A percentile compares a stretch with the other conserved stretches of the same genome.
Conservation (phyloP, 2,329 filamentous ascomycete species). For the Torrubiella hemipterigena region DNA sequence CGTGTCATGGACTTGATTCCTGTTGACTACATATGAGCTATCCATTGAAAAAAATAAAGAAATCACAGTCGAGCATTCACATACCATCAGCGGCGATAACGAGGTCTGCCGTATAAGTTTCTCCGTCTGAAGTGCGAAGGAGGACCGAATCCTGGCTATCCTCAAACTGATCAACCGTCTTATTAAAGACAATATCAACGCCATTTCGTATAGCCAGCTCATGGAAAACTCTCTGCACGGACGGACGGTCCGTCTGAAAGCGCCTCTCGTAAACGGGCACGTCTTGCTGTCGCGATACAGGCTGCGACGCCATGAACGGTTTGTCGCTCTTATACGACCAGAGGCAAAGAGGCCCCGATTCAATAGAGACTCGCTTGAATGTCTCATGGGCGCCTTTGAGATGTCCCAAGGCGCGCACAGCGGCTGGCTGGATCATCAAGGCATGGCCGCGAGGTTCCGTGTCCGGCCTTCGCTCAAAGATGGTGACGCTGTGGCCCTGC, state of each 20-base stretch:
- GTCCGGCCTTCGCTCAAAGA: conserved; percentile 2
- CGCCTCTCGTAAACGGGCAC: no score
- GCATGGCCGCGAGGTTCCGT: conserved; percentile 3
- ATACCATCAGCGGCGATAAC: conserved; percentile 4
- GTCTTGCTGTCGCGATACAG: no score
- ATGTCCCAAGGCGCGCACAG: conserved; percentile 1
- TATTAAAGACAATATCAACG: conserved; percentile 1
- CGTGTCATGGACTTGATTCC: conserved; percentile 5
- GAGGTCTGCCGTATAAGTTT: conserved; percentile 1
- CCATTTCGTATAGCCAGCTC: conserved; percentile 1
- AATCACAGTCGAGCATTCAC: no score
- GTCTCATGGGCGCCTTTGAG: conserved; percentile 3
- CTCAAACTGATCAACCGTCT: conserved; percentile 1
- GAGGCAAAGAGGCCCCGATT: conserved; percentile 2
- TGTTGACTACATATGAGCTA: no score
- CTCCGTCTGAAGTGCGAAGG: conserved; percentile 1
- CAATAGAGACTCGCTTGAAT: conserved; percentile 1
- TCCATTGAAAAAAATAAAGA: no score
- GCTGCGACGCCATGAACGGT: neutral
- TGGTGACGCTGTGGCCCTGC: conserved; percentile 4
- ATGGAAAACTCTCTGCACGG: conserved; percentile 1
- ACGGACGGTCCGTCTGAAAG: conserved; percentile 8
- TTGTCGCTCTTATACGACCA: conserved; percentile 4
- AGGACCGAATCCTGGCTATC: neutral
- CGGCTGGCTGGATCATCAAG: conserved; percentile 5